A percentile compares a stretch with the other conserved stretches of the same genome.
These are phyloP conservation scores for Clathrospora elynae DNA, from an alignment of 2,329 filamentous ascomycete genomes.

Conservation along the genomic window DNA sequence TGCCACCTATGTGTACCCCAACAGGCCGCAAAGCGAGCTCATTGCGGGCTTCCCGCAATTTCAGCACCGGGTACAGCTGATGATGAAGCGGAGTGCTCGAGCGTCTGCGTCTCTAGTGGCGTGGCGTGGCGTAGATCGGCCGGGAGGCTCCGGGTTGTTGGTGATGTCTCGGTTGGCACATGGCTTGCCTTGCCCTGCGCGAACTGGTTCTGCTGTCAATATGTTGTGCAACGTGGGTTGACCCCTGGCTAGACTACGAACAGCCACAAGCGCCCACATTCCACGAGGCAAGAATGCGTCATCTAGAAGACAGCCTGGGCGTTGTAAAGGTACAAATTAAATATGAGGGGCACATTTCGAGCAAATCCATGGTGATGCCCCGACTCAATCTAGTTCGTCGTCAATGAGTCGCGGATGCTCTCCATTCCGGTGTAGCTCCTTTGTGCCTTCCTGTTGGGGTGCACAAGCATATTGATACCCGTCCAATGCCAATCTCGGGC, in stretches of 20 bases:
- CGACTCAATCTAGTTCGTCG: not conserved
- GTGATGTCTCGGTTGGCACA: constrained; percentile 9
- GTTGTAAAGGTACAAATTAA: not conserved
- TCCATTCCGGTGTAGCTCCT: not conserved
- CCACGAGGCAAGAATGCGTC: constrained; percentile 10
- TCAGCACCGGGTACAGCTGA: constrained; percentile 8
- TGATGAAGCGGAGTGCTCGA: not conserved
- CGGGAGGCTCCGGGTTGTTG: constrained; percentile 5
- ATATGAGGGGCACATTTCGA: not conserved
- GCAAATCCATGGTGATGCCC: no score
- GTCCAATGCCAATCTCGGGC: not conserved
- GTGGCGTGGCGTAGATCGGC: constrained; percentile 5
- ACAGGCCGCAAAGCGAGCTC: constrained; percentile 9
- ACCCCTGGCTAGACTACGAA: constrained; percentile 9
- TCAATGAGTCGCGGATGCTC: not conserved
- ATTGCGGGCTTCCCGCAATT: constrained; percentile 2
- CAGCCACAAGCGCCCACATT: constrained; percentile 12
- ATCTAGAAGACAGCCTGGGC: not conserved
- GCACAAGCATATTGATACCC: not conserved
- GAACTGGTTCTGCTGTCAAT: constrained; percentile 3
- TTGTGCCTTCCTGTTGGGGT: not conserved
- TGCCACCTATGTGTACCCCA: constrained; percentile 20
- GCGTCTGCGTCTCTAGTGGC: constrained; percentile 6
- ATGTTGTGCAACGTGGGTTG: constrained; percentile 22
- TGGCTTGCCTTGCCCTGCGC: constrained; percentile 12